Percentiles rank a stretch among this genome's conserved stretches.
These are phyloP conservation scores for Sarocladium oryzae DNA, from an alignment of 2,329 filamentous ascomycete species.

Conservation along the genomic window DNA sequence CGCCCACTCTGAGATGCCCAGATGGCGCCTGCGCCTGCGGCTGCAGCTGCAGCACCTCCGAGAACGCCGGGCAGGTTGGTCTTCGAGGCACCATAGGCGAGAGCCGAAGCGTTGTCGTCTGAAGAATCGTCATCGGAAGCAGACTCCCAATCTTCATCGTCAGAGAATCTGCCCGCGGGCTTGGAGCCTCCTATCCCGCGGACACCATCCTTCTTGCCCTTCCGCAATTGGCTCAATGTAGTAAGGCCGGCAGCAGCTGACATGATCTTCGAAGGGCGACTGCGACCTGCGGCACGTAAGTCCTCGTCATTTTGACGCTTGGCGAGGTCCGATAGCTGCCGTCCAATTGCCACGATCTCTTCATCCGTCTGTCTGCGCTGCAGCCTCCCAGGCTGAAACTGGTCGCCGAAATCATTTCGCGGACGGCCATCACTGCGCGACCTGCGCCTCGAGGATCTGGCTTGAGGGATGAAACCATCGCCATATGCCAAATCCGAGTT, in stretches of 20 bases:
- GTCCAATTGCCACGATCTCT: conserved; percentile 50
- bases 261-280: conserved; percentile 19
- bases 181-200: conserved; percentile 36
- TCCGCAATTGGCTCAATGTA: conserved; percentile 35
- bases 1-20: conserved; percentile 11
- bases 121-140: conserved; percentile 42
- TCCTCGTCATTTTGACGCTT: conserved; percentile 45
- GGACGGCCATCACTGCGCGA: conserved; percentile 2
- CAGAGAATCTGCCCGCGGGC: conserved; percentile 29
- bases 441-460: conserved; percentile 16
- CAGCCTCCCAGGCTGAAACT: conserved; percentile 8
- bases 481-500: conserved; percentile 66
- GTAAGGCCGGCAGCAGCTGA: conserved; percentile 28
- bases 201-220: conserved; percentile 26
- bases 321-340: conserved; percentile 47
- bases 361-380: conserved; percentile 23
- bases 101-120: conserved; percentile 24
- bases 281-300: conserved; percentile 31
- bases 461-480: conserved; percentile 46
- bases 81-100: conserved; percentile 35
- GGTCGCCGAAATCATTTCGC: not conserved
- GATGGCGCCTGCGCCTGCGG: conserved; percentile 34
- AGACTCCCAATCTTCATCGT: conserved; percentile 52
- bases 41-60: conserved; percentile 23
- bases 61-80: conserved; percentile 4